A percentile compares a stretch with the other conserved stretches of the same genome.
Evolutionary conservation across 2,329 filamentous ascomycete genomes (phyloP).

Genomic region (Aspergillaceae sp.): DNA sequence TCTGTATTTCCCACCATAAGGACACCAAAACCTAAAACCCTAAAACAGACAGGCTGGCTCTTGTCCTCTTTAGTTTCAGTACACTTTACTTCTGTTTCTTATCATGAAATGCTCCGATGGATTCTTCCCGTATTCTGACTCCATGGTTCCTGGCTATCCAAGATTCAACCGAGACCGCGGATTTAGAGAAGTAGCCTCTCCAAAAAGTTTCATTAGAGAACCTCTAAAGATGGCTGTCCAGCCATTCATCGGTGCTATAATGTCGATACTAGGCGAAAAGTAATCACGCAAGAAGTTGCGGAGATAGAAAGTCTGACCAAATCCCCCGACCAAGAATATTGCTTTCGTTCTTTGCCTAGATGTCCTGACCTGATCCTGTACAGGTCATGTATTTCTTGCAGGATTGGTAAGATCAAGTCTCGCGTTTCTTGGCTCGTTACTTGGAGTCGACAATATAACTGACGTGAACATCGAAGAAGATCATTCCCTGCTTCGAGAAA

Average conservation of each 20-base stretch:
- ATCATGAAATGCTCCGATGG: constrained; percentile 6
- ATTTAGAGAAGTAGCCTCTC: constrained; percentile 4
- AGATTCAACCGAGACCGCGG: constrained; percentile 9
- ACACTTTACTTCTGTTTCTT: too few relatives aligned
- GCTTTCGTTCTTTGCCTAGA: constrained; percentile 52
- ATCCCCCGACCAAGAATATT: constrained; percentile 22
- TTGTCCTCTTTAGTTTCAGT: too few relatives aligned
- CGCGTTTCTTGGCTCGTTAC: constrained; percentile 11
- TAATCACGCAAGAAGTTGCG: constrained; percentile 10
- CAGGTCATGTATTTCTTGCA: constrained; percentile 13
- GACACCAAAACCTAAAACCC: too few relatives aligned
- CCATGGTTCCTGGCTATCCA: constrained; percentile 19
- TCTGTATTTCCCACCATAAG: too few relatives aligned
- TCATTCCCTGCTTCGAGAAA: not conserved
- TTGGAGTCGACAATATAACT: constrained; percentile 9
- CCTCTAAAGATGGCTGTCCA: constrained; percentile 21
- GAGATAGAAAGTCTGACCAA: constrained; percentile 20
- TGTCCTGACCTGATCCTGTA: constrained; percentile 37
- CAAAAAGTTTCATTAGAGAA: constrained; percentile 10
- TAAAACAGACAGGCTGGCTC: too few relatives aligned
- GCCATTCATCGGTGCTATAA: constrained; percentile 15
- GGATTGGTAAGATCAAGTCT: constrained; percentile 14
- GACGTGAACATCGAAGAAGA: constrained; percentile 1
- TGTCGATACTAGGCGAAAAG: constrained; percentile 8
- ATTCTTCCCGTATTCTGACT: not conserved